Base-by-base conservation (phyloP, 2,329 filamentous ascomycete species). In the Cryphonectria japonica region DNA sequence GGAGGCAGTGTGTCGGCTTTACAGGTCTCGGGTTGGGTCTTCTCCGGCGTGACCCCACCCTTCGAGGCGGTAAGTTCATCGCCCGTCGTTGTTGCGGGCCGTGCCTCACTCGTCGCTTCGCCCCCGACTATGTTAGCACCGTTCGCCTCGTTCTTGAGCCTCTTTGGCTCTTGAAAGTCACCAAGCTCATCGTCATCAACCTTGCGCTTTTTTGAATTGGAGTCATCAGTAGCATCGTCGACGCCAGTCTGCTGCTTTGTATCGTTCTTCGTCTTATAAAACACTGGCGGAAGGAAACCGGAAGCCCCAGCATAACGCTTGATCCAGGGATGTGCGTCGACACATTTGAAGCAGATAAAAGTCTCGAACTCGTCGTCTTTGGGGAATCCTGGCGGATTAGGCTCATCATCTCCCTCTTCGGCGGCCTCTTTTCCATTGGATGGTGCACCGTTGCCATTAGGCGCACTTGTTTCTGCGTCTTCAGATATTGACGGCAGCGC, bases 271-370 rank as follows among this genome's bases (percentile, higher is more conserved):
- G 66, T 79, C 71, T 79, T 78, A 70, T 82, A 79, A 72, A 90
- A 91, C 0, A 98, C 87, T 0, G 95, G 87, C 0, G 89, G 85
- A 0, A 98, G 84, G 77, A 99, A 98, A 0, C 95, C 94, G 0
- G 88, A 78, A 0, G 92, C 88, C 1, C 92, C 92, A 7, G 93
- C 94, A 78, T 98, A 98, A 74, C 86, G 85, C 82, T 95, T 97
- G 79, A 98, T 91, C 96, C 96, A 99, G 0, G 94, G 93, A 76
- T 94, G 89, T 1, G 94, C 89, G 57, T 95, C 90, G 19, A 97
- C 87, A 76, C 96, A 99, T 78, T 97, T 97, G 84, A 96, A 97
- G 84, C 96, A 99, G 52, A 99, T 87, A 77, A 98, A 92, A 39
- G 91, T 89, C 68, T 97, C 94, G 75, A 99, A 99, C 41, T 92